A percentile compares a stretch with the other conserved stretches of the same genome.
Evolutionary conservation across 2,329 filamentous ascomycete genomes (phyloP).

Genomic region (Dactylellina haptotyla): DNA sequence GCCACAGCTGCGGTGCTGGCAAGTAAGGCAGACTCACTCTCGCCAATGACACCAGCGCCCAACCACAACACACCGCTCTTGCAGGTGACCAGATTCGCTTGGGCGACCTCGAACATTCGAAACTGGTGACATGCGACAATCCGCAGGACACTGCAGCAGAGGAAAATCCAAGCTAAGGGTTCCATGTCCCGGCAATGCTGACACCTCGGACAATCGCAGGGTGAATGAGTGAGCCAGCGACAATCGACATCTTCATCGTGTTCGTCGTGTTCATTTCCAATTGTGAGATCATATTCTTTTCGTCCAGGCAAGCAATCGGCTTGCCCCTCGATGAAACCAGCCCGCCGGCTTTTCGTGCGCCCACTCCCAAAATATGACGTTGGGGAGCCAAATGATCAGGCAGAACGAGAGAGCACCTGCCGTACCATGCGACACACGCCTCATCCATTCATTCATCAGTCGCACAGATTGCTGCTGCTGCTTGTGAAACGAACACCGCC

Average conservation of each 20-base stretch:
- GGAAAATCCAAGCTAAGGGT: slow-evolving; percentile 19
- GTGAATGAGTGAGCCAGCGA: no score
- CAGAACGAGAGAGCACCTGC: slow-evolving; percentile 27
- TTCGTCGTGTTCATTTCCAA: not conserved
- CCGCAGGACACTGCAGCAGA: slow-evolving; percentile 14
- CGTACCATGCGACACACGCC: slow-evolving; percentile 34
- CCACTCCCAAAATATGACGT: slow-evolving; percentile 23
- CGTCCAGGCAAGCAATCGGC: slow-evolving; percentile 28
- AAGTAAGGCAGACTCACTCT: slow-evolving; percentile 47
- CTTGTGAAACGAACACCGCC: slow-evolving; percentile 47
- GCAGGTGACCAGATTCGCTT: slow-evolving; percentile 23
- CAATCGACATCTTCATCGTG: not conserved
- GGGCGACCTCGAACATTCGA: slow-evolving; percentile 22
- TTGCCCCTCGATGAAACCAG: slow-evolving; percentile 28
- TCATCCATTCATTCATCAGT: not conserved
- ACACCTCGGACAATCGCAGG: no score
- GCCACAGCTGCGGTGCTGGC: slow-evolving; percentile 22
- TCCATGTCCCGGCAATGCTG: no score
- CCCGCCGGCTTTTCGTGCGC: not conserved
- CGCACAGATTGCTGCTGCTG: slow-evolving; percentile 12
- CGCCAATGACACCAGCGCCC: slow-evolving; percentile 8
- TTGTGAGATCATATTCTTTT: not conserved
- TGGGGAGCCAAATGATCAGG: slow-evolving; percentile 28
- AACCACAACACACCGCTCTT: not conserved
- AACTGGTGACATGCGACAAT: slow-evolving; percentile 31